phyloP scores from a whole-genome alignment of 2,329 filamentous ascomycete species.

The Fusarium nelsonii region DNA sequence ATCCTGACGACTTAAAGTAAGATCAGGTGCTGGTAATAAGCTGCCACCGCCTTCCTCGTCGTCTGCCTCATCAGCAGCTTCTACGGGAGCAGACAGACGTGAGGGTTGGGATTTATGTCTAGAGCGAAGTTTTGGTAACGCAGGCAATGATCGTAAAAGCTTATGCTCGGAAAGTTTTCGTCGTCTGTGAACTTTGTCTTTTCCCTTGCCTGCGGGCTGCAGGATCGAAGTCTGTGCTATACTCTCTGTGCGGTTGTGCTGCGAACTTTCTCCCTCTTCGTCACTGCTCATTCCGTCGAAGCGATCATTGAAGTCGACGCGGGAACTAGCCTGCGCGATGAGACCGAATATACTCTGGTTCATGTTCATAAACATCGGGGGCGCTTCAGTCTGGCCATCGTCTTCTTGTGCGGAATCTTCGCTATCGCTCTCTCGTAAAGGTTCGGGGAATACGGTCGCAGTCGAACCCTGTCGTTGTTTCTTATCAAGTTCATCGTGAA shows the following conservation, averaged over 20 bases:
- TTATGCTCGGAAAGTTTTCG: constrained; percentile 74
- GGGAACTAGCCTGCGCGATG: constrained; percentile 88
- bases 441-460: constrained; percentile 62
- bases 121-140: constrained; percentile 63
- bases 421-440: constrained; percentile 63
- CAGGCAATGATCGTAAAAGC: constrained; percentile 74
- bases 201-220: constrained; percentile 49
- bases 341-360: constrained; percentile 95
- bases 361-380: constrained; percentile 76
- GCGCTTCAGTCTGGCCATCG: constrained; percentile 57
- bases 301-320: constrained; percentile 82
- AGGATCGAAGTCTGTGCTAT: constrained; percentile 60
- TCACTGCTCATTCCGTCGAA: constrained; percentile 86
- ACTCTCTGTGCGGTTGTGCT: constrained; percentile 57
- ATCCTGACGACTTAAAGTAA: constrained; percentile 41
- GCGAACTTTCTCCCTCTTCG: constrained; percentile 76
- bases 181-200: constrained; percentile 60
- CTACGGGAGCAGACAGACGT: constrained; percentile 54
- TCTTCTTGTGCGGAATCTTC: constrained; percentile 65
- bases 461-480: constrained; percentile 56
- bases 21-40: constrained; percentile 44
- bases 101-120: constrained; percentile 59
- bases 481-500: constrained; percentile 61
- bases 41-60: constrained; percentile 43
- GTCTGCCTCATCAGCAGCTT: constrained; percentile 50